Evolutionary conservation across 2,329 filamentous ascomycete genomes (phyloP), one percentile per base, ranked within the genome.

Genomic region (Myriangium duriaei): DNA sequence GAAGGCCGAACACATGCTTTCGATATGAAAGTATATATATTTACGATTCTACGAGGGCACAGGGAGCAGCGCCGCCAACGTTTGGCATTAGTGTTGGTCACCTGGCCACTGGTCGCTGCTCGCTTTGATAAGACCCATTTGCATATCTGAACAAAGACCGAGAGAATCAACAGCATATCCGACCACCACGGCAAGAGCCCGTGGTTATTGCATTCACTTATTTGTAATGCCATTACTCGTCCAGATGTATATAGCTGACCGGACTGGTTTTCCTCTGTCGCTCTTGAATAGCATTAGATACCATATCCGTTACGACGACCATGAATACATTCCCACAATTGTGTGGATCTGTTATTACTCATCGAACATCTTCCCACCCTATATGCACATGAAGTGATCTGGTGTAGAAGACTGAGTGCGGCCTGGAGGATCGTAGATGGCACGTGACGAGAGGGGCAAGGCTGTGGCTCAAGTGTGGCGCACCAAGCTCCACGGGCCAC

Each of bases 1-100:
- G 42, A 54, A 58, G 54, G 36, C 36, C 13, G 61, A 63, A 50
- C 63, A 65, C 44, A 64, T 68, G 30, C 51, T 68, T 42, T 67
- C 64, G 18, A 59, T 61, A 49, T 60, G 49, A 54, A 52, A 55
- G 19, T 15, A 15, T 18, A 12, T 11, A 30, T 13, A 5, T 10
- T 40, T 16, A 34, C 16, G 30, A 41, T 11, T 34, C 31, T 29
- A 32, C 38, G 39, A 40, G 41, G 42, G 38, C 37, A 34, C 30
- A 32, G 39, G 29, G 15, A 35, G 30, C 19, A 33, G 39, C 38
- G 43, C 43, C 43, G 41, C 42, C 39, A 15, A 32, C 14, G 34
- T 9, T 26, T 33, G 30, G 37, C 32, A 39, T 32, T 32, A 7
- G 35, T 39, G 37, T 39, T 41, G 42, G 38, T 18, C 36, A 37